phyloP scores from a whole-genome alignment of 2,329 filamentous ascomycete species.

The Colletotrichum sp. region DNA sequence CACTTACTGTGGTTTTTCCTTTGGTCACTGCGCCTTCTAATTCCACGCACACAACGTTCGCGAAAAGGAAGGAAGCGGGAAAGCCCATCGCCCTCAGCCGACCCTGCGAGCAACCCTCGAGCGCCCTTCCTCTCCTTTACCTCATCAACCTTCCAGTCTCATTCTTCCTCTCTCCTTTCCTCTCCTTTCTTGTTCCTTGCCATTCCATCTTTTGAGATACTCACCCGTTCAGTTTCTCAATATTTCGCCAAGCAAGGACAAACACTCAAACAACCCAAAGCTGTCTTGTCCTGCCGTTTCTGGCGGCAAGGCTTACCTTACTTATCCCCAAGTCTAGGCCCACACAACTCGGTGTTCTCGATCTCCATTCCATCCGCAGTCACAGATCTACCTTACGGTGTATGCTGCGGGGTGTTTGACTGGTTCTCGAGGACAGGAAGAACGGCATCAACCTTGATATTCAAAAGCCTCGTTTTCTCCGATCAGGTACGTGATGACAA shows the following conservation, averaged over 20 bases:
- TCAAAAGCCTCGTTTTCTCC: neutral
- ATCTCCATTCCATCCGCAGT: neutral
- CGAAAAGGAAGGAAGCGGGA: neutral
- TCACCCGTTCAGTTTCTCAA: neutral
- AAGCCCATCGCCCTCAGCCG: neutral
- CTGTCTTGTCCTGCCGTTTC: neutral
- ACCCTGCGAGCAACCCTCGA: neutral
- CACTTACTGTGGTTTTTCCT: neutral
- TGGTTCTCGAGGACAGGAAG: neutral
- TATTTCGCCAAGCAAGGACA: neutral
- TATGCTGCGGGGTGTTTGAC: neutral
- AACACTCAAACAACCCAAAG: neutral
- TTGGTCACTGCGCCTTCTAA: neutral
- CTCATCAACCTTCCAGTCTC: neutral
- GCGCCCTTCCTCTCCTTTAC: neutral
- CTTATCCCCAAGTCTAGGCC: neutral
- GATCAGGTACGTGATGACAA: neutral
- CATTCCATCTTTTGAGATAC: neutral
- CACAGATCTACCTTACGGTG: neutral
- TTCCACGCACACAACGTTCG: neutral
- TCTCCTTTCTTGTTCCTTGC: neutral
- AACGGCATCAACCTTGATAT: neutral
- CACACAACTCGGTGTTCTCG: neutral
- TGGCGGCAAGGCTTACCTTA: neutral
- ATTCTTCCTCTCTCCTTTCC: neutral